Base-by-base conservation (phyloP, 768 basidiomycete species). In the Myochromella boudieri region DNA sequence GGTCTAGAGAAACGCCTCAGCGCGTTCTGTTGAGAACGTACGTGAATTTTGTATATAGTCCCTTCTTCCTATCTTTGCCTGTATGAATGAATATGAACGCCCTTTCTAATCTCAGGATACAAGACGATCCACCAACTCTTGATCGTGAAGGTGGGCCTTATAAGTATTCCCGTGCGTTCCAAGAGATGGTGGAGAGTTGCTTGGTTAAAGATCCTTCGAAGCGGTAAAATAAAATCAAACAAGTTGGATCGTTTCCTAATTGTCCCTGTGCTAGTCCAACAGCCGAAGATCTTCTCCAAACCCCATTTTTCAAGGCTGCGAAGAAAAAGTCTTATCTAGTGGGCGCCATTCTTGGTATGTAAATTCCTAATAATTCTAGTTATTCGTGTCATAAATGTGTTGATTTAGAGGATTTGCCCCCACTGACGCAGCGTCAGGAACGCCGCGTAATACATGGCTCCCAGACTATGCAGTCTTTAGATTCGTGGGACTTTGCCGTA, bases 311-410 rank as follows among this genome's bases (percentile, higher is more conserved):
- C 70, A 87, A 76, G 62, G 67, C 66, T 21, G 81, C 91, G 3
- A 92, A 89, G 71, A 88, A 84, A 69, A 85, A 84, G 60, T 73
- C 77, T 3, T 87, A 85, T 66, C 78, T 97, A 14, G 85, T 93
- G 22, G 77, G 80, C 44, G 75, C 84, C 15, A 84, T 97, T 51
- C 66, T 97, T 18, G 76, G 82, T 85, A 56, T 14, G 72, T 59
- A 25, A 42, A 47, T 46, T 46, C 20, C 21, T 47, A 12, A 26
- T 29, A 27, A 26, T 34, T 37, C 10, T 17, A 48, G 21, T 4
- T 24, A 9, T 25, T 38, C 32, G 9, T 37, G 37, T 27, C 21
- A 15, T 1, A 42, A 9, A 15, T n/a, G 3, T 14, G 3, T 8
- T 6, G 11, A 15, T 29, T 37, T 49, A 82, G 78, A 78, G 54